Evolutionary conservation across 805 yeast species (phyloP), one percentile per base, ranked within the genome.

Genomic region (Yarrowia osloensis): DNA sequence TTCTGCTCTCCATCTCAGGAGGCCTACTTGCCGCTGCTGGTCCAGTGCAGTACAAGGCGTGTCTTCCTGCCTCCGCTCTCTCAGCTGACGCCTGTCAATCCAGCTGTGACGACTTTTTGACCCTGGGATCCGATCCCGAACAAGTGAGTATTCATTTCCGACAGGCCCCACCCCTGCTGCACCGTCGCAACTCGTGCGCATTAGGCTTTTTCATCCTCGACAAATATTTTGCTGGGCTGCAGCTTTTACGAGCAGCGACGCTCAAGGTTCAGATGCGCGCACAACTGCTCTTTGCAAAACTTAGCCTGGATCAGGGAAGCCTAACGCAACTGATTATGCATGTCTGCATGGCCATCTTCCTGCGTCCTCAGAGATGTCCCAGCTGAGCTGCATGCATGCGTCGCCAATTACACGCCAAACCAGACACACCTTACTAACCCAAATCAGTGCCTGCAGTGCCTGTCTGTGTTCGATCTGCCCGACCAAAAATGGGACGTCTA

Each of bases 381-480:
- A 37, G 17, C 42, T 17, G 21, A 29, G 8, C 31, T 28, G 31
- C 31, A 28, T 8, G 8, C 8, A 28, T 28, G 35, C 35, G 13
- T 11, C 35, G 2, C 35, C 11, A 31, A 31, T 2, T 11, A 7
- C 13, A 31, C 35, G 9, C 35, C 11, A 7, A 33, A 33, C 4
- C 17, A 28, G 3, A 13, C 17, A 33, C 21, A 7, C 12, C 6
- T 7, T 57, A 40, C 63, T 57, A 39, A 57, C 63, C n/a, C 59
- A 50, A 31, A 6, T 4, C 9, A 57, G 63, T 57, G 63, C 63
- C 63, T 57, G 49, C 63, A 57, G 63, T 57, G 63, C 42, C 31
- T 57, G 21, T 40, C 63, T 11, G 49, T 57, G 28, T 57, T 39
- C 28, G 49, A 37, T n/a, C 63, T 57, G 6, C 49, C 35, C 28